Evolutionary conservation across 1,284 basidiomycete genomes (phyloP), one percentile per base, ranked within the genome.

Genomic region (Puccinia novopanici): DNA sequence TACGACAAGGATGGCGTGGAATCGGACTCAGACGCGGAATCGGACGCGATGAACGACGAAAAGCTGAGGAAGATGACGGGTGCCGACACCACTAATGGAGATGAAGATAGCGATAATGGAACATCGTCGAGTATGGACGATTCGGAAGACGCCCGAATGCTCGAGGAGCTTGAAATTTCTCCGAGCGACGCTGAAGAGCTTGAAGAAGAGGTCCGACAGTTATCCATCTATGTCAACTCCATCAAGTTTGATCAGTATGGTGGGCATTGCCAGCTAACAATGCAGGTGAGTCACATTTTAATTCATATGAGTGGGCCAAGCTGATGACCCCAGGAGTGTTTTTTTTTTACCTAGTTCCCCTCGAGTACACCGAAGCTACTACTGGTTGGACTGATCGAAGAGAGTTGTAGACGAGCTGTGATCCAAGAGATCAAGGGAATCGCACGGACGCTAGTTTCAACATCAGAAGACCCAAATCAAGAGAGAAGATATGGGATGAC

Each of bases 341-440:
- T 90, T 65, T 50, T 68, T 13, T 12, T 45, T n/a, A n/a, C n/a
- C 91, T 84, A 88, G 87, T 88, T 88, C 85, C 86, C 87, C 2
- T 87, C 87, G n/a, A 86, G 85, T 79, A 86, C 93, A 84, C 94
- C 94, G 34, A 98, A 98, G 86, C 88, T 98, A 55, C 88, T 98
- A 45, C 89, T 98, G 50, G 93, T 97, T 75, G 95, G 94, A 77
- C 90, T 98, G 82, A 89, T 97, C 78, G 95, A 98, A 86, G 89
- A 91, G 80, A 90, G 91, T 22, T 97, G 94, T 86, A 88, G 90
- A 78, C 90, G 90, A 78, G 92, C 93, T 2, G 88, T 98, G 82
- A 88, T 98, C 81, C 92, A 94, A 81, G 92, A 97, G 86, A 93
- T 98, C 80, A 89, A 91, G 10, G 91, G 91, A 34, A 95, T 98